phyloP scores from a whole-genome alignment of 257 asterid genomes.

The Plectranthus barbatus region DNA sequence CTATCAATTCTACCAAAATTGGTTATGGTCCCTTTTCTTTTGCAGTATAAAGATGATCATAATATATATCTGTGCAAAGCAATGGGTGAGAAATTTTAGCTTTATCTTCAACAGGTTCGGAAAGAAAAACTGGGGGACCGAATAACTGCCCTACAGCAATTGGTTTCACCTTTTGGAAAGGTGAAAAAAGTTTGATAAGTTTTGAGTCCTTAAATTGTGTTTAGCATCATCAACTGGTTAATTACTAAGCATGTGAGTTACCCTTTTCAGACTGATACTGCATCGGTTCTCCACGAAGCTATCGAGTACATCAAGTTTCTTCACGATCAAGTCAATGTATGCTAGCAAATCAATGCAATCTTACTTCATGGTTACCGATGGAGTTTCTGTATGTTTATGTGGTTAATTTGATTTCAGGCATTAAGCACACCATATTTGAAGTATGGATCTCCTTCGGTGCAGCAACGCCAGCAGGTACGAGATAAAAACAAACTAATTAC shows the following conservation, averaged over 20 bases:
- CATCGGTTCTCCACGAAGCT: constrained; percentile 96
- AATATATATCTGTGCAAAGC: constrained; percentile 16
- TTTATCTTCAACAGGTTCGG: constrained; percentile 55
- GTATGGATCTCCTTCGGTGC: constrained; percentile 42
- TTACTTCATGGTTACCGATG: no score
- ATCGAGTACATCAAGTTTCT: constrained; percentile 78
- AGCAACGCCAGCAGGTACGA: constrained; percentile 44
- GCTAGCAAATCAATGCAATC: background rate
- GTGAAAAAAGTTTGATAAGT: constrained; percentile 19
- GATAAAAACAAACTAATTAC: background rate
- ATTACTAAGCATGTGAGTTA: background rate
- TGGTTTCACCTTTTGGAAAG: constrained; percentile 99
- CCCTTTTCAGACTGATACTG: constrained; percentile 75
- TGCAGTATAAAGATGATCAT: background rate
- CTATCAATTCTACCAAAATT: background rate
- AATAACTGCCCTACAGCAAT: constrained; percentile 88
- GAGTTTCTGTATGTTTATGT: background rate
- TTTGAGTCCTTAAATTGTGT: no score
- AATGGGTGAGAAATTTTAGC: constrained; percentile 28
- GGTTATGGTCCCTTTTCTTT: constrained; percentile 7
- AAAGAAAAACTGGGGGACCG: constrained; percentile 96
- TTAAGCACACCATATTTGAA: constrained; percentile 63
- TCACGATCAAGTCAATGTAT: constrained; percentile 89
- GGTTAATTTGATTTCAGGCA: constrained; percentile 58
- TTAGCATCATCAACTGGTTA: background rate